Percentiles rank a stretch among this genome's conserved stretches.
phyloP scores from a whole-genome alignment of 2,329 filamentous ascomycete species.

The Fusarium udum region DNA sequence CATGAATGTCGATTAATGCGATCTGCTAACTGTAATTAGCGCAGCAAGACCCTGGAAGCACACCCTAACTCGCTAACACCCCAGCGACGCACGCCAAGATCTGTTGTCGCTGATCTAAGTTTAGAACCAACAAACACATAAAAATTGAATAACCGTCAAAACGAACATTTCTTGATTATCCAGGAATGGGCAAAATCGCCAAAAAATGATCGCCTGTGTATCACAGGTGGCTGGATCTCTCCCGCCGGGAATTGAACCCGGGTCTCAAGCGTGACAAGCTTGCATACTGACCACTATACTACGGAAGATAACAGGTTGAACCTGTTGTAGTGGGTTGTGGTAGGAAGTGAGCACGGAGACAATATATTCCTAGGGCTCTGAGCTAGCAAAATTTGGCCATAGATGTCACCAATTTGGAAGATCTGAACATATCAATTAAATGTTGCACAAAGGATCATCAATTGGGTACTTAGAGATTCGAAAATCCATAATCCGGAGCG shows the following conservation, averaged over 20 bases:
- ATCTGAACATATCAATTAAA: no score
- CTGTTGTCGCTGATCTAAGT: not conserved
- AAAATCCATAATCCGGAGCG: rapidly evolving
- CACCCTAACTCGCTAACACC: not conserved
- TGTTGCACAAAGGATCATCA: no score
- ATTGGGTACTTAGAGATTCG: no score
- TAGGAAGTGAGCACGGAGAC: rapidly evolving
- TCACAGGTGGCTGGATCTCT: slow-evolving; percentile 26
- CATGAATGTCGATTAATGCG: slow-evolving; percentile 4
- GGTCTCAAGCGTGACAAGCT: no score
- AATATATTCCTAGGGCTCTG: rapidly evolving
- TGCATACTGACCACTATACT: no score
- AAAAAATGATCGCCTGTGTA: slow-evolving; percentile 7
- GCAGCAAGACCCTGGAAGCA: not conserved
- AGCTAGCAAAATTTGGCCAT: not conserved
- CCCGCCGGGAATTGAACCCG: no score
- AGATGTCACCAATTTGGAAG: no score
- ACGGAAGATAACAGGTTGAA: slow-evolving; percentile 11
- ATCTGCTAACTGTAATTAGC: slow-evolving; percentile 7
- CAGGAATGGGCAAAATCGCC: rapidly evolving
- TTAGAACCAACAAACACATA: not conserved
- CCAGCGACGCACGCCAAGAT: not conserved
- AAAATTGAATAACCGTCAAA: not conserved
- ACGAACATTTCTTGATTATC: no score
- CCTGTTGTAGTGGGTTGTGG: slow-evolving; percentile 6